Conservation (phyloP, 2,329 filamentous ascomycete genomes). For the Colletotrichum aenigma region DNA sequence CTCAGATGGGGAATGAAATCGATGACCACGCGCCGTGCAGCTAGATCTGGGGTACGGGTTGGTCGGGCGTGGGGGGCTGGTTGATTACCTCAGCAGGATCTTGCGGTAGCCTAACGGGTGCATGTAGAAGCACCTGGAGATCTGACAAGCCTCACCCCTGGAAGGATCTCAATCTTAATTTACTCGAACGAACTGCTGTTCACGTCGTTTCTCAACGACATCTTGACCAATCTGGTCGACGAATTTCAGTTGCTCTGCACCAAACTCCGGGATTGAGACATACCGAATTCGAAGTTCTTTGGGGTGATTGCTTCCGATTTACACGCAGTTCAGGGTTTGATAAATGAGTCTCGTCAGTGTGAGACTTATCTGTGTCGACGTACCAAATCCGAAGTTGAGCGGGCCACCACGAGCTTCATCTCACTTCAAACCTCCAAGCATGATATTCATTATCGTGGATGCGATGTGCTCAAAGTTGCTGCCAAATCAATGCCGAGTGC, state of each 20-base stretch:
- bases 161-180: not conserved
- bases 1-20: conserved; percentile 4
- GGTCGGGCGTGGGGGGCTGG: not conserved
- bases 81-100: conserved; percentile 4
- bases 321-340: not conserved
- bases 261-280: not conserved
- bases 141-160: not conserved
- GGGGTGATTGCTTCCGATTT: not conserved
- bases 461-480: not conserved
- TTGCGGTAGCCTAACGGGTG: not conserved
- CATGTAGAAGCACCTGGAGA: not conserved
- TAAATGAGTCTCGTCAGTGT: not conserved
- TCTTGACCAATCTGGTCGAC: not conserved
- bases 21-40: conserved; percentile 13
- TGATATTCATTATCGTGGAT: not conserved
- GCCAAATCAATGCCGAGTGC: not conserved
- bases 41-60: conserved; percentile 7
- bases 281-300: not conserved
- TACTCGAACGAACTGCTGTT: not conserved
- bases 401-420: not conserved
- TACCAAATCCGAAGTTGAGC: not conserved
- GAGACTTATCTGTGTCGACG: not conserved
- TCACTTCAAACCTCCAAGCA: not conserved
- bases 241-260: not conserved
- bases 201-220: not conserved